Conservation (phyloP, 441 rosid species). For the Omphalea diandra region DNA sequence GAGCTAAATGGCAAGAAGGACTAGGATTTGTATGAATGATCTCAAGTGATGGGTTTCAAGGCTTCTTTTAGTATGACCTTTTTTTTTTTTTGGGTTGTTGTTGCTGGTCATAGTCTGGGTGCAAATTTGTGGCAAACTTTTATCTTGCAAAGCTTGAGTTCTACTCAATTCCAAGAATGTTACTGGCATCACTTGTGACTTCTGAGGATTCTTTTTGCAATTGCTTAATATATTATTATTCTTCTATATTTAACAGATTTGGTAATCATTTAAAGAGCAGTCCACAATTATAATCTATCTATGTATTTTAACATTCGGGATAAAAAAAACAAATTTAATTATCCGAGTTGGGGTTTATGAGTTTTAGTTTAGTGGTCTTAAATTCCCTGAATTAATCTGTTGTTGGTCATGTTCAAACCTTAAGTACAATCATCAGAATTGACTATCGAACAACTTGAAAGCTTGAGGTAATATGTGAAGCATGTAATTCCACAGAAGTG, state of each 20-base stretch:
- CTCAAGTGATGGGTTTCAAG: background rate
- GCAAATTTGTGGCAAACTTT: background rate
- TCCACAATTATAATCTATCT: background rate
- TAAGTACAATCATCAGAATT: background rate
- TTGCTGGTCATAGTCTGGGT: background rate
- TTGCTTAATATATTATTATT: constrained; percentile 6
- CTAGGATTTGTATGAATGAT: background rate
- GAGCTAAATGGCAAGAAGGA: background rate
- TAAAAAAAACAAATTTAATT: background rate
- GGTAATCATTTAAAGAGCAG: background rate
- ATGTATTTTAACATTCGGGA: background rate
- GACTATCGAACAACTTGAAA: background rate
- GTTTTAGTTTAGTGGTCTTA: constrained; percentile 6
- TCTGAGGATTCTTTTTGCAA: background rate
- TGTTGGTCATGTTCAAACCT: background rate
- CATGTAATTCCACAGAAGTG: background rate
- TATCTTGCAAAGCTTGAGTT: background rate
- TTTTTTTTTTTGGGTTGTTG: background rate
- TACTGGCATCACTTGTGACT: background rate
- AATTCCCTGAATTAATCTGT: constrained; percentile 8
- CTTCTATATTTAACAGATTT: background rate
- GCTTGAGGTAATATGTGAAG: constrained; percentile 15
- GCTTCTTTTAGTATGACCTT: background rate
- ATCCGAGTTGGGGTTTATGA: background rate
- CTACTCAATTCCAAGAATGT: background rate